phyloP scores from a whole-genome alignment of 1,284 basidiomycete species.

The Lentinus polychrous region DNA sequence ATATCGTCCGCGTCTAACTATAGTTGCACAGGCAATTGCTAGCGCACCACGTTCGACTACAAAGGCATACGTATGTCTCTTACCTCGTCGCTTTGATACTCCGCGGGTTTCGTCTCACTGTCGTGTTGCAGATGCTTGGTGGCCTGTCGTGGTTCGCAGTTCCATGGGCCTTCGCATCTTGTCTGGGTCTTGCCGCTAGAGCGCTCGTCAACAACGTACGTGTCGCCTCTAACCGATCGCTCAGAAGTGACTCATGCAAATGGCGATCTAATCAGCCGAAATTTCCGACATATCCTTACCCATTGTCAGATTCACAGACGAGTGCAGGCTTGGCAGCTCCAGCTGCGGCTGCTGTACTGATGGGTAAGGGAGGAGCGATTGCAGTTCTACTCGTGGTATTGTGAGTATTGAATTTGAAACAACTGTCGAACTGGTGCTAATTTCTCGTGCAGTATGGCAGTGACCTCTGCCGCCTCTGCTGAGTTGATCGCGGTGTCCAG shows the following conservation, averaged over 20 bases:
- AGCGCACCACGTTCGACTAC: constrained; percentile 42
- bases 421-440: constrained; percentile 3
- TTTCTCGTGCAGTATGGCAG: constrained; percentile 35
- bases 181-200: constrained; percentile 48
- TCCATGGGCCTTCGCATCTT: constrained; percentile 52
- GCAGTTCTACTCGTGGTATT: constrained; percentile 48
- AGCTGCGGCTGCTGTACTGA: constrained; percentile 42
- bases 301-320: constrained; percentile 39
- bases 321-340: constrained; percentile 49
- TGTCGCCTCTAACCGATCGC: too few species aligned
- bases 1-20: neutral
- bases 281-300: constrained; percentile 47
- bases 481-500: constrained; percentile 58
- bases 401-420: constrained; percentile 24
- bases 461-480: constrained; percentile 53
- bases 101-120: neutral
- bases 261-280: constrained; percentile 28
- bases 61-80: constrained; percentile 36
- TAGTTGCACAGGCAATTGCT: constrained; percentile 37
- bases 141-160: constrained; percentile 59
- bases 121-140: constrained; percentile 41
- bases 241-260: too few species aligned
- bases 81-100: neutral
- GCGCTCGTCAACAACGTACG: constrained; percentile 38
- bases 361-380: constrained; percentile 46